Percentiles rank a stretch among this genome's conserved stretches.
Evolutionary conservation across 306 rosid species (phyloP).

Genomic region (Calophaca sinica): DNA sequence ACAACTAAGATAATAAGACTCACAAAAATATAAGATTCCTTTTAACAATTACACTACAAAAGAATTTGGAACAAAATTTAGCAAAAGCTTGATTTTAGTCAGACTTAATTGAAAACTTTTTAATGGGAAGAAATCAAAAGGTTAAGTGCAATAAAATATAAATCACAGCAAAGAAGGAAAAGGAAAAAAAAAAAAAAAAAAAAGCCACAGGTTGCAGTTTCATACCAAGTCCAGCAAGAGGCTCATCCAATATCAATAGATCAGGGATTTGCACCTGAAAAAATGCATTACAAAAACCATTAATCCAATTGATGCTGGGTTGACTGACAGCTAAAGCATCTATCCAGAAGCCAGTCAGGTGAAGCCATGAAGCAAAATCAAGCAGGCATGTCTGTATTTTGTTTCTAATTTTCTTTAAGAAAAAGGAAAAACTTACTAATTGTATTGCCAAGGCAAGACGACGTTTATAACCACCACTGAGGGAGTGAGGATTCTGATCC

Average conservation of each 20-base stretch:
- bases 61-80: not conserved
- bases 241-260: conserved; percentile 92
- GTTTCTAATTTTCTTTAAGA: not conserved
- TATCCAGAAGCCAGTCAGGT: conserved; percentile 29
- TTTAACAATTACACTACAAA: conserved; percentile 12
- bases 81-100: conserved; percentile 27
- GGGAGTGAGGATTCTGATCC: conserved; percentile 92
- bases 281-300: conserved; percentile 42
- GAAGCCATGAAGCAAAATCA: conserved; percentile 41
- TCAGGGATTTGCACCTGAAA: conserved; percentile 90
- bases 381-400: conserved; percentile 11
- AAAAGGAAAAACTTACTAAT: conserved; percentile 61
- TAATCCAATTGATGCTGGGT: conserved; percentile 34
- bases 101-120: conserved; percentile 4
- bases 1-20: not conserved
- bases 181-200: too few species aligned
- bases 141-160: conserved; percentile 27
- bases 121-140: conserved; percentile 11
- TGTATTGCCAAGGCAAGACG: conserved; percentile 97
- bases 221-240: conserved; percentile 97
- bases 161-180: conserved; percentile 20
- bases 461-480: conserved; percentile 97
- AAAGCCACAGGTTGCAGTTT: conserved; percentile 38
- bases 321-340: conserved; percentile 38
- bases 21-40: conserved; percentile 13